These are phyloP conservation scores for Trichoderma sp. DNA, from an alignment of 2,329 filamentous ascomycete genomes.

Conservation along the genomic window DNA sequence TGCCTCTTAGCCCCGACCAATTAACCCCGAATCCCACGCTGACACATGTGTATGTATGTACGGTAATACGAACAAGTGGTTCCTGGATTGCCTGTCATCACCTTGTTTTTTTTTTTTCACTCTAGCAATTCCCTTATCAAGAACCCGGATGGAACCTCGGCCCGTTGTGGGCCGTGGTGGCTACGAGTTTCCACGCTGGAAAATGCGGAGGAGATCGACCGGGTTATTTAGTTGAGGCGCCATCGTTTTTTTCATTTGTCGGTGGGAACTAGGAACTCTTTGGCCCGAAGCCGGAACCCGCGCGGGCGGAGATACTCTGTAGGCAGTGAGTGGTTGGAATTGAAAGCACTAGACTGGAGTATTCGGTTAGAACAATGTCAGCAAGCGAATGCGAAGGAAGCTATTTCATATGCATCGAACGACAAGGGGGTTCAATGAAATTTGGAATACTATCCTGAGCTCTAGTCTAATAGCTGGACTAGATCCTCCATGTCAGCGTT, in stretches of 20 bases:
- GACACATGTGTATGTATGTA: neutral
- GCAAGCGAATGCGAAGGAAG: neutral
- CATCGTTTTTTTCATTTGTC: neutral
- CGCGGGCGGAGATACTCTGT: neutral
- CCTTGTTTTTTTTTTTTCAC: neutral
- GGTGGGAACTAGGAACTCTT: neutral
- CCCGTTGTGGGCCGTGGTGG: neutral
- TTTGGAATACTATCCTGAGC: neutral
- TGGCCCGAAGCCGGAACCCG: neutral
- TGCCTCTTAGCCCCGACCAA: neutral
- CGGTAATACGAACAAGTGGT: neutral
- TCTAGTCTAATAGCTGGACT: neutral
- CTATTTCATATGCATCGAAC: neutral
- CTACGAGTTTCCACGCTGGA: neutral
- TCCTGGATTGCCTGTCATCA: neutral
- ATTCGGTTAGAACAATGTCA: neutral
- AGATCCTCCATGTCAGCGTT: neutral
- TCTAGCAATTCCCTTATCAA: neutral
- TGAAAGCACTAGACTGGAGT: neutral
- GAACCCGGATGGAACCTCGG: neutral
- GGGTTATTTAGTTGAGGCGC: neutral
- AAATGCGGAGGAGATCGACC: constrained; percentile 9
- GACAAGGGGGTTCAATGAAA: neutral
- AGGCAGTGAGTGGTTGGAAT: neutral
- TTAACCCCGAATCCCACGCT: neutral